A percentile compares a stretch with the other conserved stretches of the same genome.
Evolutionary conservation across 1,139 yeast species (phyloP).

Genomic region (Hemisphaericaspora subhashii): DNA sequence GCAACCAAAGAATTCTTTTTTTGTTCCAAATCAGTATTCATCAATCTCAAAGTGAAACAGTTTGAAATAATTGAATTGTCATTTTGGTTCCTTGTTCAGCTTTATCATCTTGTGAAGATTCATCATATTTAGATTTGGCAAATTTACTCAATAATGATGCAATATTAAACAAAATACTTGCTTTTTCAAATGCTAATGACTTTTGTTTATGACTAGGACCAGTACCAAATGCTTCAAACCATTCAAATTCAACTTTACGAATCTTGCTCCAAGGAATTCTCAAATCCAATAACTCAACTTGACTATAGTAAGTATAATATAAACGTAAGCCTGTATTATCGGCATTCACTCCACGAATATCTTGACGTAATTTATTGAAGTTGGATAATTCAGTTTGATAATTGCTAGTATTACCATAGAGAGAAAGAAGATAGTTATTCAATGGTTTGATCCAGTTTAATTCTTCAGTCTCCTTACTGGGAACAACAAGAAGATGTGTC

Average conservation of each 20-base stretch:
- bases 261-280: conserved; percentile 66
- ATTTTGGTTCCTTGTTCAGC: conserved; percentile 48
- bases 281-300: conserved; percentile 74
- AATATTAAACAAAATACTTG: conserved; percentile 72
- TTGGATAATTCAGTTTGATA: conserved; percentile 56
- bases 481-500: conserved; percentile 36
- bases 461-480: conserved; percentile 55
- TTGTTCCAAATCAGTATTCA: conserved; percentile 49
- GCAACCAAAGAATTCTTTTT: conserved; percentile 67
- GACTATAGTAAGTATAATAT: conserved; percentile 74
- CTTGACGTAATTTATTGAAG: conserved; percentile 63
- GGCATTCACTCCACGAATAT: conserved; percentile 56
- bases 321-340: conserved; percentile 52
- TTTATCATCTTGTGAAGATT: conserved; percentile 46
- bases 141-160: conserved; percentile 40
- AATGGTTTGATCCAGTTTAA: conserved; percentile 70
- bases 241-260: conserved; percentile 65
- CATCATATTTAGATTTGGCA: conserved; percentile 51
- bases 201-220: conserved; percentile 42
- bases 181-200: conserved; percentile 85
- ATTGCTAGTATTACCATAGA: conserved; percentile 64
- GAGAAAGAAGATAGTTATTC: conserved; percentile 54
- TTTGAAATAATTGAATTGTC: conserved; percentile 65
- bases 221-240: conserved; percentile 73
- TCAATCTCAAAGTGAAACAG: conserved; percentile 64